Evolutionary conservation across 805 yeast genomes (phyloP).

Genomic region (Saturnispora quitensis): DNA sequence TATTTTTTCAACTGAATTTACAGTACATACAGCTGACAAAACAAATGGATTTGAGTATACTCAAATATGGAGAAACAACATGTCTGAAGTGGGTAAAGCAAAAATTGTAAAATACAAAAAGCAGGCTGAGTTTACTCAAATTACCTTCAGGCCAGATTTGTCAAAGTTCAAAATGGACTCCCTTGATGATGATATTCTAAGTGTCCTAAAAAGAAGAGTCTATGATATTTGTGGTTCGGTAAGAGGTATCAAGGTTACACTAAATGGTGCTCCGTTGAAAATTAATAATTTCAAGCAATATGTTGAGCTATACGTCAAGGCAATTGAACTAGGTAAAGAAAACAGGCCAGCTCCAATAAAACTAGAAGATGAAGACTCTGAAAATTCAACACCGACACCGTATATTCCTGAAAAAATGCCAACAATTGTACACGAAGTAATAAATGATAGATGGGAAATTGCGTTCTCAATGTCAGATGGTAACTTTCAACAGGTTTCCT

Average conservation of each 20-base stretch:
- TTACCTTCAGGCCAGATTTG: conserved; percentile 84
- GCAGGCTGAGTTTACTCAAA: conserved; percentile 72
- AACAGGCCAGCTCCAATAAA: conserved; percentile 11
- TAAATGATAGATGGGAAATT: conserved; percentile 89
- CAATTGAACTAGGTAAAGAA: conserved; percentile 49
- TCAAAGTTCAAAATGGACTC: conserved; percentile 75
- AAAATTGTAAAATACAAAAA: conserved; percentile 50
- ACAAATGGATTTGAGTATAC: conserved; percentile 50
- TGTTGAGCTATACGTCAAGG: conserved; percentile 80
- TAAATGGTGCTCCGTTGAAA: conserved; percentile 65
- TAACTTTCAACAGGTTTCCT: conserved; percentile 85
- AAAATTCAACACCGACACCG: conserved; percentile 6
- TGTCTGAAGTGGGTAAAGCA: conserved; percentile 72
- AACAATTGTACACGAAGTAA: conserved; percentile 65
- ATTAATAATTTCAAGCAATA: conserved; percentile 75
- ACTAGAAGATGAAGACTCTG: conserved; percentile 2
- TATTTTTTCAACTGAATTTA: conserved; percentile 83
- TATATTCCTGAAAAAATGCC: conserved; percentile 31
- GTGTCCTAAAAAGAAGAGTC: conserved; percentile 86
- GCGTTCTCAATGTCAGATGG: conserved; percentile 93
- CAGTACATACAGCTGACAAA: conserved; percentile 82
- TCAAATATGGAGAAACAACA: conserved; percentile 84
- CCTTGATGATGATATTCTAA: conserved; percentile 72
- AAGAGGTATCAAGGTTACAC: conserved; percentile 63
- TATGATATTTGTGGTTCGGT: conserved; percentile 94